Base-by-base conservation (phyloP, 176 grass and related monocot genomes). In the Urochloa ruziziensis region DNA sequence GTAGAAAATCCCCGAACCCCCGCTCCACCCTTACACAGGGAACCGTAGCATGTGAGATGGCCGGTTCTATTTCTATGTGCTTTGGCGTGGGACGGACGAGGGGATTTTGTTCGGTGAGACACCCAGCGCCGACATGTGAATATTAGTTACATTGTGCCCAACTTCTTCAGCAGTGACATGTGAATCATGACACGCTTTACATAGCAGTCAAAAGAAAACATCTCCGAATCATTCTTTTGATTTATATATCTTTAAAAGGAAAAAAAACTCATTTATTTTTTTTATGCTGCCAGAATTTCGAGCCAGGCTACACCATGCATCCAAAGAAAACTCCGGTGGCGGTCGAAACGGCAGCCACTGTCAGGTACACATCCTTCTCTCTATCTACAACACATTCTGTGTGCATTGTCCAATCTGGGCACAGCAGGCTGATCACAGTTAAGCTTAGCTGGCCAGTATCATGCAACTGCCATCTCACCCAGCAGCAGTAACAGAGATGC, bases 281-380 rank as follows among this genome's bases (percentile, higher is more conserved):
- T 85, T 54, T n/a, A n/a, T 77, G 29, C 58, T 86, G 64, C 67
- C 84, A 98, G 95, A 93, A 82, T 56, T 98, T 93, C 40, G 85
- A 95, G 82, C 82, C 95, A 84, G 89, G 81, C 35, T 95, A 98
- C 86, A 91, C 64, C 5, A 35, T 86, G 48, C 75, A 88, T 88
- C 86, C 91, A 27, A 98, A 93, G 91, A 95, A 90, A 81, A 71
- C 76, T 10, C 84, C 69, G 39, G 78, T 81, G 77, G n/a, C n/a
- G n/a, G 91, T 84, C 36, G 90, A 94, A 78, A 61, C 83, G 44
- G 84, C 33, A 10, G 60, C 91, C 71, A 90, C 82, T 81, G 83
- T 95, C 63, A 95, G 92, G 95, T 94, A 90, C 42, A 30, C n/a
- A n/a, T n/a, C n/a, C 52, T 4, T 62, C 16, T 44, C 40, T 49